Percentiles rank a stretch among this genome's conserved stretches.
Conservation (phyloP, 176 grass and related monocot genomes). For the Ensete glaucum region DNA sequence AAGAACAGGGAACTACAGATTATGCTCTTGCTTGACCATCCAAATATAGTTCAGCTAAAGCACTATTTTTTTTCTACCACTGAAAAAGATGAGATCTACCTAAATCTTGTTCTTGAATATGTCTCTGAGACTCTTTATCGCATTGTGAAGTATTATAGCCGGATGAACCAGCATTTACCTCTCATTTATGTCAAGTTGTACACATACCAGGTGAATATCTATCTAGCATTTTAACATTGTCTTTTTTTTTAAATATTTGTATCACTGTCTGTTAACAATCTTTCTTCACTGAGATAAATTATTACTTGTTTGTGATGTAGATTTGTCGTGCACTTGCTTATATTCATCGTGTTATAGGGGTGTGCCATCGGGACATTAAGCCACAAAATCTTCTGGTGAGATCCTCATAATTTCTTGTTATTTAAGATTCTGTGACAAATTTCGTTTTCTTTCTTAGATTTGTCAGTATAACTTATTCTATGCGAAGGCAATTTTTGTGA, state of each 20-base stretch:
- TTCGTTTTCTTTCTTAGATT: background rate
- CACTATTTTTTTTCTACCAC: conserved; percentile 95
- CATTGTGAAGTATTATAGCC: conserved; percentile 63
- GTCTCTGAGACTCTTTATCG: conserved; percentile 81
- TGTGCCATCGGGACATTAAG: conserved; percentile 94
- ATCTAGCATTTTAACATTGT: no score
- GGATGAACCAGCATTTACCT: conserved; percentile 76
- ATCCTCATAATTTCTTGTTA: conserved; percentile 3
- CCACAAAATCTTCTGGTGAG: conserved; percentile 90
- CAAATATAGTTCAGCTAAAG: conserved; percentile 82
- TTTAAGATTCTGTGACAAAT: background rate
- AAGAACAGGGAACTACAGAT: conserved; percentile 96
- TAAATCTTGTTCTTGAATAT: conserved; percentile 90
- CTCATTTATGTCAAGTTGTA: conserved; percentile 78
- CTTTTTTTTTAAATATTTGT: background rate
- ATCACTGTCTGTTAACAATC: background rate
- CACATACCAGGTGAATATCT: conserved; percentile 61
- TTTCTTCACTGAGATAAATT: background rate
- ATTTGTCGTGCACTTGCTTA: conserved; percentile 90
- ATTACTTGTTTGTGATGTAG: conserved; percentile 25
- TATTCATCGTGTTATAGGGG: conserved; percentile 72
- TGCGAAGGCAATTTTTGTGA: no score
- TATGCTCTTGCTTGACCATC: conserved; percentile 86
- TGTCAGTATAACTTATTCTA: no score
- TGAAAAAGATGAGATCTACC: conserved; percentile 83